Conservation (phyloP, 148 eudicot species). For the Vaccinium darrowii region DNA sequence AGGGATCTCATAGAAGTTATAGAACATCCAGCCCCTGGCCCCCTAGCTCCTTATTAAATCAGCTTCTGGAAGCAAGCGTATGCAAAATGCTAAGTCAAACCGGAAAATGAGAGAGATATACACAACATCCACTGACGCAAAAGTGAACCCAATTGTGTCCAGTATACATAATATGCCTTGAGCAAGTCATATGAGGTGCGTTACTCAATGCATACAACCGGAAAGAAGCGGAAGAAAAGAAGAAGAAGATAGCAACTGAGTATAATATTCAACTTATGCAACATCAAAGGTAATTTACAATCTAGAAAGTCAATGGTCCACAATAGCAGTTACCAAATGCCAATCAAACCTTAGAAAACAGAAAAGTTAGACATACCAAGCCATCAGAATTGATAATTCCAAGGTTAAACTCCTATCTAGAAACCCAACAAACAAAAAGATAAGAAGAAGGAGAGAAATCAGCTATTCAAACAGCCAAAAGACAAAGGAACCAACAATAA, state of each 20-base stretch:
- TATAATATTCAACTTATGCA: background rate
- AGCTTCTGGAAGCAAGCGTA: no score
- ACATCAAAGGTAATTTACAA: background rate
- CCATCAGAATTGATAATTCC: conserved; percentile 1
- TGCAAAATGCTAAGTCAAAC: no score
- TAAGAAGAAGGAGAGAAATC: background rate
- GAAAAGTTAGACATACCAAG: background rate
- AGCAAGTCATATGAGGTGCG: background rate
- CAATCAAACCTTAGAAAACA: conserved; percentile 6
- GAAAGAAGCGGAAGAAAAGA: background rate
- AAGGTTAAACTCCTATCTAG: background rate
- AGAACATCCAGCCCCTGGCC: background rate
- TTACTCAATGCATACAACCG: background rate
- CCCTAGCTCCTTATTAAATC: no score
- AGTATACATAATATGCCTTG: background rate
- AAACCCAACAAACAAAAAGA: background rate
- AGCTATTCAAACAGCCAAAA: background rate
- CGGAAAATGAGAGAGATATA: background rate
- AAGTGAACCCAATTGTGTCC: background rate
- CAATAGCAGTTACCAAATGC: background rate
- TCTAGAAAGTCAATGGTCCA: background rate
- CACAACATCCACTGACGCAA: background rate
- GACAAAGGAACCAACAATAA: background rate
- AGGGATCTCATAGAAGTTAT: background rate
- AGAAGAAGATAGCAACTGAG: background rate